These are phyloP conservation scores for Citrullus mucosospermus DNA, from an alignment of 306 rosid species.

Conservation along the genomic window DNA sequence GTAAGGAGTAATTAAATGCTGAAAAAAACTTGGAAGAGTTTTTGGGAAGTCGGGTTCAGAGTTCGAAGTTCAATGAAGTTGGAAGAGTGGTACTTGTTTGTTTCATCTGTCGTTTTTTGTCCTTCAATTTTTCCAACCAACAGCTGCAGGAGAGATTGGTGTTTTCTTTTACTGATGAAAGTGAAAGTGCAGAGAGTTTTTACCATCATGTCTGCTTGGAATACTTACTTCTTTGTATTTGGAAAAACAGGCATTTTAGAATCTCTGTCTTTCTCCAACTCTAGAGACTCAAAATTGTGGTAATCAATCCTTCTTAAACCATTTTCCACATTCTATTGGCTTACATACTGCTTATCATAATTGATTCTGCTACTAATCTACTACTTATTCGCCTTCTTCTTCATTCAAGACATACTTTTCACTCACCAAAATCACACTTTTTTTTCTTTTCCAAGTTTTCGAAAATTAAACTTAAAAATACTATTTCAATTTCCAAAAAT, in stretches of 20 bases:
- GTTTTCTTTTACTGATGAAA: neutral
- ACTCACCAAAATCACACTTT: too few relatives aligned
- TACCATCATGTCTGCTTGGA: neutral
- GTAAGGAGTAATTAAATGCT: slow-evolving; percentile 5
- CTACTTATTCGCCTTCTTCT: too few relatives aligned
- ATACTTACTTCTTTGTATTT: neutral
- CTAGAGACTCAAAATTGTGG: neutral
- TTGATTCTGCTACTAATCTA: too few relatives aligned
- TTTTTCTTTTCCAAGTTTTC: too few relatives aligned
- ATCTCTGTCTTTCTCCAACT: neutral
- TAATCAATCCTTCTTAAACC: neutral
- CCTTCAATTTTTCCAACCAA: slow-evolving; percentile 8
- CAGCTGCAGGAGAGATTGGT: neutral
- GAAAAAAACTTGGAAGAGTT: slow-evolving; percentile 11
- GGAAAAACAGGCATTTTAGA: neutral
- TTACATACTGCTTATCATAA: too few relatives aligned
- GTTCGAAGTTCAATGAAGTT: slow-evolving; percentile 7
- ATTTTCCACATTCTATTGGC: neutral
- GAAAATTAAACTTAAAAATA: too few relatives aligned
- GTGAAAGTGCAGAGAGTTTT: slow-evolving; percentile 6
- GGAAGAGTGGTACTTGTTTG: slow-evolving; percentile 5
- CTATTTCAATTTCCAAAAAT: too few relatives aligned
- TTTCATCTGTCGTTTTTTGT: slow-evolving; percentile 7
- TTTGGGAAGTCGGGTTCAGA: neutral
- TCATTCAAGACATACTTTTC: too few relatives aligned